Percentiles rank a stretch among this genome's conserved stretches.
phyloP scores from a whole-genome alignment of 768 basidiomycete genomes.

The Pilatotrama ljubarskyi region DNA sequence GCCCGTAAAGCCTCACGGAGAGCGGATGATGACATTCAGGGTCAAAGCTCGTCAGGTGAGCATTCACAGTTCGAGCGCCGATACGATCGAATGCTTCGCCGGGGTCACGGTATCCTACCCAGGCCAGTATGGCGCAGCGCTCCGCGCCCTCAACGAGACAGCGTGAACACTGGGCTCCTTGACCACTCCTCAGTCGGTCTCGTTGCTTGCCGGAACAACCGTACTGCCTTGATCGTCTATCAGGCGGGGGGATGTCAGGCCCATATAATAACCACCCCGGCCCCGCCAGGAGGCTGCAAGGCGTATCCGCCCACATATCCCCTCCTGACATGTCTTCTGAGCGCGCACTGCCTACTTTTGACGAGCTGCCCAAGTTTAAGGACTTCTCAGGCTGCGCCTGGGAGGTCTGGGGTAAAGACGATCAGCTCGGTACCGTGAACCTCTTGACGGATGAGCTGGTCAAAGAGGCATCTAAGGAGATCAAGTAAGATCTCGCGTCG shows the following conservation, averaged over 20 bases:
- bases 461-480: conserved; percentile 54
- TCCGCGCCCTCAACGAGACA: neutral
- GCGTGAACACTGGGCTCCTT: neutral
- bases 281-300: neutral
- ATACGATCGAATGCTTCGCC: conserved; percentile 8
- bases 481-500: conserved; percentile 42
- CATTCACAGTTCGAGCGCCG: neutral
- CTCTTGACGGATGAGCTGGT: conserved; percentile 64
- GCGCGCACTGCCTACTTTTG: conserved; percentile 42
- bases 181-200: neutral
- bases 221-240: neutral
- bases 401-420: conserved; percentile 65
- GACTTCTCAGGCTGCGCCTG: conserved; percentile 61
- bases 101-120: neutral
- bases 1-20: neutral
- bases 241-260: neutral
- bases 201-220: conserved; percentile 1
- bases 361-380: conserved; percentile 47
- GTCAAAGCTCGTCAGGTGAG: conserved; percentile 7
- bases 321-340: conserved; percentile 15
- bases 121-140: neutral
- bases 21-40: neutral
- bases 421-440: conserved; percentile 69
- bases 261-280: neutral
- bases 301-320: neutral